Evolutionary conservation across 176 grass and related monocot genomes (phyloP), one percentile per base, ranked within the genome.

Genomic region (Ampelocalamus luodianensis): DNA sequence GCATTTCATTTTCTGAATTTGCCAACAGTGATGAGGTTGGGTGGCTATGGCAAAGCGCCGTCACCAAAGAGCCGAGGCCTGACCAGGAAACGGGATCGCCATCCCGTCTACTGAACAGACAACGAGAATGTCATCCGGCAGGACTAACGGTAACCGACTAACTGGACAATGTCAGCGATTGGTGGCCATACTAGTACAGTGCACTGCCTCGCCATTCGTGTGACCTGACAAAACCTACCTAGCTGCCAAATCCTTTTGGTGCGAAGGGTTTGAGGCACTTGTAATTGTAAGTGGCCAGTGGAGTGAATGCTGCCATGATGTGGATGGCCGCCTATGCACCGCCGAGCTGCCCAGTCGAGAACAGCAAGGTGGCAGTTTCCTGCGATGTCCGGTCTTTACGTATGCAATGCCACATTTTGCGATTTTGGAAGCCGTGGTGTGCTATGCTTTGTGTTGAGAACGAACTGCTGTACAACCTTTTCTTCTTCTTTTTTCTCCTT

Each of bases 31-130:
- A 90, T 95, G 87, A 88, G 90, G 61, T 89, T 67, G 24, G 54
- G 87, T 60, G 84, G 86, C 38, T 80, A 83, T 79, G 93, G 87
- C 79, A 98, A 91, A 89, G 72, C 82, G 16, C 88, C 92, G 34
- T 98, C 92, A 7, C 89, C 92, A 26, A 90, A 82, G 67, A 85
- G 71, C n/a, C 70, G 55, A 18, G 74, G 87, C 39, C 32, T 87
- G 20, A 88, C 86, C 37, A 85, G 84, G 81, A 95, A 95, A 86
- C 88, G 85, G 65, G 90, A 95, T 34, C 90, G 85, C 5, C 49
- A 53, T 74, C 84, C 84, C 43, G 67, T 85, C 10, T 85, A 91
- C 68, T 94, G 80, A 89, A 4, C 38, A 32, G 43, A 74, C 8
- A 91, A 34, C 37, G 27, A 66, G 13, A 73, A 61, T 74, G 34